Conservation (phyloP, 495 filamentous ascomycete species). For the Penicillium verhagenii region DNA sequence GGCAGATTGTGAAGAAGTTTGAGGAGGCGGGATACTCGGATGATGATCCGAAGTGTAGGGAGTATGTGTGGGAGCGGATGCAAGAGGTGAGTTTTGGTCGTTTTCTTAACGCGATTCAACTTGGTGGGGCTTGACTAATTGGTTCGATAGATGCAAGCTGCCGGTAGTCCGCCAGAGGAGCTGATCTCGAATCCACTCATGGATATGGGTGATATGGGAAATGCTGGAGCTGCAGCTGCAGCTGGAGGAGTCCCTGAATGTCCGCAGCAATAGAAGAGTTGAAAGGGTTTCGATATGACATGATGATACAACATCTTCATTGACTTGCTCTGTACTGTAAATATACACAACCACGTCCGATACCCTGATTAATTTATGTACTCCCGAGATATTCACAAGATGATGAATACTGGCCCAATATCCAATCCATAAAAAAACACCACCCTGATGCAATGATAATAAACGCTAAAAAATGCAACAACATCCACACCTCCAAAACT, state of each 20-base stretch:
- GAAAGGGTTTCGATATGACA: neutral
- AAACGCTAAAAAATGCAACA: constrained; percentile 1
- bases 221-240: constrained; percentile 16
- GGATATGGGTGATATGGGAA: constrained; percentile 29
- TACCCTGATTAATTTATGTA: constrained; percentile 30
- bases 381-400: constrained; percentile 10
- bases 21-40: constrained; percentile 77
- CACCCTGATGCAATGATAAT: constrained; percentile 19
- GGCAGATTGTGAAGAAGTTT: constrained; percentile 85
- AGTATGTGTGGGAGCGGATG: constrained; percentile 96
- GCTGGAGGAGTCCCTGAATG: constrained; percentile 38
- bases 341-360: constrained; percentile 25
- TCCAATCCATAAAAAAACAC: constrained; percentile 11
- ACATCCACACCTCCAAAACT: no score
- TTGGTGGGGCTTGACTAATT: constrained; percentile 7
- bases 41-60: constrained; percentile 74
- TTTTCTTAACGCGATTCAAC: constrained; percentile 8
- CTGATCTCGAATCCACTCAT: constrained; percentile 73
- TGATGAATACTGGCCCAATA: neutral
- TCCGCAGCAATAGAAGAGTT: constrained; percentile 32
- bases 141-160: constrained; percentile 79
- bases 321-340: constrained; percentile 26
- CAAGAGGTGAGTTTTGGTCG: constrained; percentile 76
- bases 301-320: constrained; percentile 11
- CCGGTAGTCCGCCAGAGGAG: constrained; percentile 84